A percentile compares a stretch with the other conserved stretches of the same genome.
These are phyloP conservation scores for Chlamydomonas incerta DNA, from an alignment of 139 green algal genomes.

Conservation along the genomic window DNA sequence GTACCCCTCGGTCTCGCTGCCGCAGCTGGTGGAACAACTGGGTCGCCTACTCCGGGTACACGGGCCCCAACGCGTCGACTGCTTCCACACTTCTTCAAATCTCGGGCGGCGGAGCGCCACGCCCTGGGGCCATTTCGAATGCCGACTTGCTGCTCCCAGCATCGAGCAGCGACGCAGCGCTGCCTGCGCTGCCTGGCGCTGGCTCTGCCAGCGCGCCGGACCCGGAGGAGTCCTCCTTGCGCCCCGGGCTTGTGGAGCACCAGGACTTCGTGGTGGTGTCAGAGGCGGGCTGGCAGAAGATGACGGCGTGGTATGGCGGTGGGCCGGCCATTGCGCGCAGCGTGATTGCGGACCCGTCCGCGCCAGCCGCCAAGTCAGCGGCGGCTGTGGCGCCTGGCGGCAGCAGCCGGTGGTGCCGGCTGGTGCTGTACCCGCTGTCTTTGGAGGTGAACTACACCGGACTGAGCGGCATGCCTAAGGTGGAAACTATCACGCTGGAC, in stretches of 20 bases:
- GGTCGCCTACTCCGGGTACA: constrained; percentile 2
- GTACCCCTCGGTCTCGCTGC: not conserved
- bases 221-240: not conserved
- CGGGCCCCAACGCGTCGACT: not conserved
- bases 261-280: constrained; percentile 56
- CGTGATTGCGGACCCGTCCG: not conserved
- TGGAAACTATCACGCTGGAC: not conserved
- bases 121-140: constrained; percentile 59
- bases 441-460: constrained; percentile 47
- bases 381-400: not conserved
- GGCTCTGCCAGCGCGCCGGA: not conserved
- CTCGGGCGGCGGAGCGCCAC: not conserved
- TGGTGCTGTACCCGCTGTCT: constrained; percentile 52
- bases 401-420: constrained; percentile 17
- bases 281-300: constrained; percentile 59
- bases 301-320: constrained; percentile 67
- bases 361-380: too few relatives aligned
- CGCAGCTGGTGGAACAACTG: constrained; percentile 39
- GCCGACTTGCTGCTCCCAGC: constrained; percentile 45
- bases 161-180: not conserved
- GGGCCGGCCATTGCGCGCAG: constrained; percentile 55
- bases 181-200: not conserved
- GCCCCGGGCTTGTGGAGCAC: constrained; percentile 41
- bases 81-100: not conserved
- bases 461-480: not conserved